Evolutionary conservation across 2,329 filamentous ascomycete species (phyloP), one percentile per base, ranked within the genome.

Genomic region (Colletotrichum acutatum): DNA sequence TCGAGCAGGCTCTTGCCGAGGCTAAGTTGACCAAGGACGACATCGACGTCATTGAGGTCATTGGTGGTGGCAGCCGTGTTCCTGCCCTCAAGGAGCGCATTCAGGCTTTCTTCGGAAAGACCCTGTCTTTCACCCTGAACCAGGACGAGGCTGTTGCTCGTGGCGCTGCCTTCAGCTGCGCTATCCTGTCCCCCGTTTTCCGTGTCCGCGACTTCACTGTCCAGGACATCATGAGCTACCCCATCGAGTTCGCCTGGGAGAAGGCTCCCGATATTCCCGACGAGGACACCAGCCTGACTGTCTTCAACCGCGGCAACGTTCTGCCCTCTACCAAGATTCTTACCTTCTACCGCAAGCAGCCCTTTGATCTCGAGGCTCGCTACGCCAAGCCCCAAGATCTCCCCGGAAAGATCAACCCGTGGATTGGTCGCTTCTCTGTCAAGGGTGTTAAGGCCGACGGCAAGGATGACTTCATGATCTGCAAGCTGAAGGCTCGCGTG

Each of bases 281-380:
- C 79, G 97, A 99, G 88, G 97, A 98, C 83, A 98, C 97, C 68
- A 97, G 92, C 86, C 88, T 99, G 78, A 98, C 94, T 46, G 97
- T 99, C 80, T 99, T 99, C 86, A 97, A 97, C 90, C 95, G 93
- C 84, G 96, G 96, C 83, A 98, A 98, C 81, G 92, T 97, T 76
- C 93, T 99, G 89, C 97, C 97, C 67, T 98, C 96, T 6, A 99
- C 97, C 76, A 99, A 99, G 90, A 98, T 99, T 77, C 91, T 99
- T 67, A 99, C 97, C 52, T 99, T 99, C 88, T 99, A 98, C 90
- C 93, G 97, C 78, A 98, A 98, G 88, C 95, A 98, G 85, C 90
- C 95, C 59, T 99, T 98, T 83, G 95, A 98, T 81, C 90, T 99
- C 65, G 97, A 99, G 87, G 97, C 97, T 74, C 93, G 94, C 78